Base-by-base conservation (phyloP, 2,329 filamentous ascomycete genomes). In the Venturia oleaginea region DNA sequence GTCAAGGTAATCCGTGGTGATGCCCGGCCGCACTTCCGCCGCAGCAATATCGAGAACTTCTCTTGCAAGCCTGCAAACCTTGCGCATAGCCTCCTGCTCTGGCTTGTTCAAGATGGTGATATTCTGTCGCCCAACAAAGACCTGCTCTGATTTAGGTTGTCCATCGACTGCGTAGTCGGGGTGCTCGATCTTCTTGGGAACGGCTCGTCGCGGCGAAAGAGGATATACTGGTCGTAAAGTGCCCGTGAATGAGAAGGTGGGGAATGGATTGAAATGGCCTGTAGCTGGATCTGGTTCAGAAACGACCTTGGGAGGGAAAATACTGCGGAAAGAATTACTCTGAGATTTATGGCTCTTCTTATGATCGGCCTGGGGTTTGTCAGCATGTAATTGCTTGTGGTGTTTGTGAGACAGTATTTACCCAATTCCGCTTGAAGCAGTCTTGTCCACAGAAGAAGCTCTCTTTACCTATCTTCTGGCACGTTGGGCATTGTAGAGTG, bases 341-440 rank as follows among this genome's bases (percentile, higher is more conserved):
- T 92, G 87, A 77, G 87, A 83, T 80, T 96, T 97, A 80, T 96
- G 91, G 69, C 88, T 76, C 67, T 81, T 77, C 79, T 97, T 97
- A 80, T 97, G 93, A 67, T 87, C 85, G 75, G 79, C 81, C 92
- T 97, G 51, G 4, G 22, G 27, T 32, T 57, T 57, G 51, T 57
- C 19, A 57, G 30, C n/a, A n/a, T 17, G 43, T 27, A 24, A 6
- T n/a, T 30, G 15, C 34, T 70, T 67, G 70, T 70, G 85, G 27
- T 57, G 27, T 8, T 34, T 7, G 17, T n/a, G 51, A 38, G 13
- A 40, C 68, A 70, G 65, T 69, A 70, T 69, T 71, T 86, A 97
- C 94, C 94, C 94, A 99, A 81, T 92, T 99, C 77, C 87, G 88
- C 83, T 97, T 97, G 80, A 99, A 99, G 81, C 94, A 99, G 71